Evolutionary conservation across 2,329 filamentous ascomycete species (phyloP), one percentile per base, ranked within the genome.

Genomic region (Fusarium azukiicola): DNA sequence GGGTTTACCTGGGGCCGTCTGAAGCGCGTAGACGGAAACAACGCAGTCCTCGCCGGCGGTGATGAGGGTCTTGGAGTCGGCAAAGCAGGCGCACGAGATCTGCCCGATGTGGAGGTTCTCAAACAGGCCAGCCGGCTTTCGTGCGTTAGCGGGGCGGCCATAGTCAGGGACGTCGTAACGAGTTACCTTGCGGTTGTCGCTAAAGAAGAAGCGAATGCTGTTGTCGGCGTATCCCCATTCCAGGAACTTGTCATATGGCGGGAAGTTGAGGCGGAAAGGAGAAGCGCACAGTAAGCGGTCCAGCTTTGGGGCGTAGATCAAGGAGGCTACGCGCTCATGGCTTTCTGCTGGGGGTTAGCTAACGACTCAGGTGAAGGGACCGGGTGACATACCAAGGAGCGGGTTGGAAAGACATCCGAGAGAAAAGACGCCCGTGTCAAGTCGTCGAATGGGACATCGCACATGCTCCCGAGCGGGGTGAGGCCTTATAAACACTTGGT

Each of bases 141-240:
- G 68, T 58, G 72, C 58, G 79, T 88, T 82, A 87, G 86, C 76
- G 56, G 21, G 49, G 19, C 61, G 74, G 49, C 73, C 63, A 71
- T 72, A 14, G 32, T 71, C 36, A 40, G 66, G 46, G 10, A 46
- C 54, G 52, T 61, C 38, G 23, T 72, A 61, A 66, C 69, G 69
- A 47, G 79, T 80, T 87, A 93, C 91, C 88, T 96, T 97, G 84
- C 96, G 95, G 73, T 93, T 96, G 80, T 98, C 96, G 64, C 95
- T 94, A 71, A 95, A 93, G 88, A 96, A 98, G 90, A 99, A 99
- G 7, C 98, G 95, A 40, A 99, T 93, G 80, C 96, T 98, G 81
- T 96, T 96, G 86, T 99, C 98, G 1, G 96, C 96, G 82, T 98
- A 99, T 3, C 97, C 97, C 97, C 97, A 99, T 88, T 99, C 97